These are phyloP conservation scores for Cyclostephanos tholiformis DNA, from an alignment of 108 stramenopile genomes.

Conservation along the genomic window DNA sequence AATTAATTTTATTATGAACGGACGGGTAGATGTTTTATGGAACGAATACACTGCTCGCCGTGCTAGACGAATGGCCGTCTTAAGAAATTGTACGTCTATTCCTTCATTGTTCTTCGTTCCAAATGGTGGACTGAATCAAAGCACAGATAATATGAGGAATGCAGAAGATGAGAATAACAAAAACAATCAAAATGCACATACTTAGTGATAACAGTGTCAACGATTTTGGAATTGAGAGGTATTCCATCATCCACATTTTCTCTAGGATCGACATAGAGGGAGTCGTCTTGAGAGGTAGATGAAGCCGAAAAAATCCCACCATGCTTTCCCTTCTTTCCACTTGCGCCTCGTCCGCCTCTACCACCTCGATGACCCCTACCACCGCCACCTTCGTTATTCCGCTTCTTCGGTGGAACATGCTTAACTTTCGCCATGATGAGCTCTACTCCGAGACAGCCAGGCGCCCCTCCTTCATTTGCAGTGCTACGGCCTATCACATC, in stretches of 20 bases:
- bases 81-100: constrained; percentile 81
- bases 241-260: constrained; percentile 66
- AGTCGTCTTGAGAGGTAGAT: constrained; percentile 17
- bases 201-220: constrained; percentile 85
- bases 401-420: constrained; percentile 16
- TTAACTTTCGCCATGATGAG: constrained; percentile 57
- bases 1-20: constrained; percentile 69
- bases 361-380: constrained; percentile 27
- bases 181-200: neutral
- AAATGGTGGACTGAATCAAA: constrained; percentile 68
- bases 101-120: constrained; percentile 91
- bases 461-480: constrained; percentile 25
- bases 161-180: neutral
- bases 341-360: constrained; percentile 42
- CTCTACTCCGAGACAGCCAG: constrained; percentile 40
- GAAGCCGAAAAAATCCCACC: neutral
- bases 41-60: constrained; percentile 90
- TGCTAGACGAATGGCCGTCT: constrained; percentile 67
- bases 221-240: constrained; percentile 62
- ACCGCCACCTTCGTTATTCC: constrained; percentile 1
- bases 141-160: neutral
- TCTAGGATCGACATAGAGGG: constrained; percentile 4
- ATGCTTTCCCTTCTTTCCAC: constrained; percentile 20
- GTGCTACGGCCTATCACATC: constrained; percentile 29
- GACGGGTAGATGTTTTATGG: constrained; percentile 92